Evolutionary conservation across 2,329 filamentous ascomycete species (phyloP), one percentile per base, ranked within the genome.

Genomic region (Penicillium sp.): DNA sequence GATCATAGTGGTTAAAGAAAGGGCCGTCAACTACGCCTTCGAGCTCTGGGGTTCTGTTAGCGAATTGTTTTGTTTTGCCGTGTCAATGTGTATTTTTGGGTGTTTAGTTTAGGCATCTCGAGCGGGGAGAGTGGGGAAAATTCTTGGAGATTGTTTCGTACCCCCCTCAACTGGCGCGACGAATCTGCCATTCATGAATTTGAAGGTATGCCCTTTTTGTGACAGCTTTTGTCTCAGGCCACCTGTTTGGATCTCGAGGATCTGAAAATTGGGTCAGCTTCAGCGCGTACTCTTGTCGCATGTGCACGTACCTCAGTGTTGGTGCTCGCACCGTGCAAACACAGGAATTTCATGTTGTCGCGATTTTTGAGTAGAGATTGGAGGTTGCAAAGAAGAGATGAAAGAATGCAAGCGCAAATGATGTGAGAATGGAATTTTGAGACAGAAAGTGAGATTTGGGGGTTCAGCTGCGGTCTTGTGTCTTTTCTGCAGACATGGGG

Each of bases 171-270:
- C 65, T 27, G 61, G 59, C 16, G 68, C 55, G 19, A 59, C 57
- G 9, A 67, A 37, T 49, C 58, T 62, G 24, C 70, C 70, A 52
- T 73, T 65, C 47, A 71, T 56, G 57, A 65, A 73, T 33, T 44
- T 63, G 54, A 73, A 73, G 14, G 43, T 51, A 45, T 73, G 70
- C 21, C 70, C 70, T 16, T 65, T 63, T 26, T 57, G 52, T 48
- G 65, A 63, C 37, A 73, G 62, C 21, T 57, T 8, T 41, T 70
- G 67, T 53, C 63, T 63, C 22, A 73, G 37, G 16, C 70, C 70
- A 37, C 70, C 70, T 19, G 65, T 68, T 65, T 73, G 70, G 56
- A 73, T 70, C 54, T 70, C 68, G 55, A 73, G 71, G 48, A 73
- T 72, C 70, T 72, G 26, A 19, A 33, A 10, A n/a, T 10, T 9